phyloP scores from a whole-genome alignment of 2,329 filamentous ascomycete species.

The Cytospora piceicola region DNA sequence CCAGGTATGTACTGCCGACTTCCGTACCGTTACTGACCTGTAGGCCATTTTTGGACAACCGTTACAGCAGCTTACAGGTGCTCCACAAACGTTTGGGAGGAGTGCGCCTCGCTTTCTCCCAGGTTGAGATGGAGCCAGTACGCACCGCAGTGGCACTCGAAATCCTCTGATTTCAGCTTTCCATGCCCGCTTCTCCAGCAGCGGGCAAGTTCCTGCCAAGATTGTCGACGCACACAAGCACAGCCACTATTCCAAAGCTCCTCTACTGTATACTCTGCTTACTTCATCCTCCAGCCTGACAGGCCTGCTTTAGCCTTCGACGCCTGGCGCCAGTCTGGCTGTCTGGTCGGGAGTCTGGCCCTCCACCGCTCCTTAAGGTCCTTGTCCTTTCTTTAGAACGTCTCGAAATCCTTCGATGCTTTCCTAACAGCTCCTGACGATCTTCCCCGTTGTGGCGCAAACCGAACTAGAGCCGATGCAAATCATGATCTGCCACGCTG shows the following conservation, averaged over 20 bases:
- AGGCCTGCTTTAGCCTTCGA: too few species aligned
- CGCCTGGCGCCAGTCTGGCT: background rate
- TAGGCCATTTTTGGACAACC: background rate
- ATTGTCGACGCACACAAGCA: background rate
- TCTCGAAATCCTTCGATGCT: background rate
- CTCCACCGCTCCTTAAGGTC: background rate
- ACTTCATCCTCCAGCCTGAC: too few species aligned
- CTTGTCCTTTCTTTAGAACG: background rate
- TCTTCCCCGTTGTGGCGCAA: constrained; percentile 3
- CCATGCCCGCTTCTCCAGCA: background rate
- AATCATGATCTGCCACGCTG: constrained; percentile 1
- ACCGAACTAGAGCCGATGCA: background rate
- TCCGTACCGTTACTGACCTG: background rate
- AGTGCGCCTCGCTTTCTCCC: background rate
- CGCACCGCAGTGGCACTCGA: background rate
- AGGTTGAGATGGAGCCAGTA: background rate
- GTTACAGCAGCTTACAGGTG: background rate
- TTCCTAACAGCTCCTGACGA: background rate
- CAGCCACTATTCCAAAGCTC: background rate
- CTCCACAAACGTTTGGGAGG: background rate
- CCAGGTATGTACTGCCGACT: background rate
- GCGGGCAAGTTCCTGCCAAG: background rate
- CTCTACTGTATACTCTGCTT: background rate
- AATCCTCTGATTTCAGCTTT: constrained; percentile 1
- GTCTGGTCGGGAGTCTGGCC: background rate